A percentile compares a stretch with the other conserved stretches of the same genome.
Conservation (phyloP, 2,329 filamentous ascomycete genomes). For the Xylariomycetidae sp. region DNA sequence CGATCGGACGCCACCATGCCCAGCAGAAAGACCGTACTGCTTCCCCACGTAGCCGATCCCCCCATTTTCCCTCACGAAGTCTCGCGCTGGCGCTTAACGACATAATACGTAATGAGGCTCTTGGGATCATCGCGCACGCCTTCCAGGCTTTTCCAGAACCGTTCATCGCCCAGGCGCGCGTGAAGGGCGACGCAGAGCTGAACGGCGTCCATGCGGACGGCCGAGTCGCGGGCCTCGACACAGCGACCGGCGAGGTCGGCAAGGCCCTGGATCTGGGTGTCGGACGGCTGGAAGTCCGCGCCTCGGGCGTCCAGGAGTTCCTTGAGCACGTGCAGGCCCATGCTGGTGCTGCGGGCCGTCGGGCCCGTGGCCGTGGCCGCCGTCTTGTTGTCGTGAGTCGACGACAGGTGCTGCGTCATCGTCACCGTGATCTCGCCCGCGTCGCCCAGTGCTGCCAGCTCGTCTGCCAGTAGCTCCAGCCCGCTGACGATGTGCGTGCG, state of each 20-base stretch:
- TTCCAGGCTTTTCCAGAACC: slow-evolving; percentile 64
- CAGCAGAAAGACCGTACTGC: too few relatives aligned
- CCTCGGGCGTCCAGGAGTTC: slow-evolving; percentile 49
- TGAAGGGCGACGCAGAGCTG: slow-evolving; percentile 72
- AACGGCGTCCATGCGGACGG: slow-evolving; percentile 68
- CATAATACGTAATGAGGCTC: slow-evolving; percentile 75
- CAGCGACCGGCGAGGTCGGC: slow-evolving; percentile 48
- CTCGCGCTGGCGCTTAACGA: slow-evolving; percentile 64
- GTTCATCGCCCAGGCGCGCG: slow-evolving; percentile 49
- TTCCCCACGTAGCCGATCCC: too few relatives aligned
- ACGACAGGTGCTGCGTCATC: slow-evolving; percentile 40
- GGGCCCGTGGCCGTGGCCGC: slow-evolving; percentile 6
- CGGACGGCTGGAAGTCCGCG: slow-evolving; percentile 41
- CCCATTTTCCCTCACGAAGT: too few relatives aligned
- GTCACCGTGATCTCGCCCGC: slow-evolving; percentile 53
- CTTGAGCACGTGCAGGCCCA: slow-evolving; percentile 59
- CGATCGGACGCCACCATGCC: too few relatives aligned
- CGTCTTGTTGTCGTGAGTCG: slow-evolving; percentile 7
- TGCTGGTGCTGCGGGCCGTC: slow-evolving; percentile 49
- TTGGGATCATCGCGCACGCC: slow-evolving; percentile 65
- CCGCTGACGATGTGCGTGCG: slow-evolving; percentile 68
- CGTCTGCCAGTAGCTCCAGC: slow-evolving; percentile 66
- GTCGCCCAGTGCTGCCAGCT: slow-evolving; percentile 62
- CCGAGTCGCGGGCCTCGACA: slow-evolving; percentile 54
- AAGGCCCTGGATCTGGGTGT: slow-evolving; percentile 46